Evolutionary conservation across 805 yeast genomes (phyloP).

Genomic region (Candida vartiovaarae): DNA sequence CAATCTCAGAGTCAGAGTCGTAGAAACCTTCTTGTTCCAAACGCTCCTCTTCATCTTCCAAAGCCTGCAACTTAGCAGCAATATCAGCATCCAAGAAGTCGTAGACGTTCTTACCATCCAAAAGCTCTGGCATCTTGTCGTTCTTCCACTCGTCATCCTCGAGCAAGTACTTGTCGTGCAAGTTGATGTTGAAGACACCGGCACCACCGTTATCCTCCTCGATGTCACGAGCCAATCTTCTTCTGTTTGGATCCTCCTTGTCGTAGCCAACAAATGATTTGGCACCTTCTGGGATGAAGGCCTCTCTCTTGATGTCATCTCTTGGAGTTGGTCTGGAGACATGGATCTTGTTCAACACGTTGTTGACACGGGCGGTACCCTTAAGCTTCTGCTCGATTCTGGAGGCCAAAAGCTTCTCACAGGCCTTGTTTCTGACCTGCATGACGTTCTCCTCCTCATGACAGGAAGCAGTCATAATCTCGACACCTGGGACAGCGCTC

Average conservation of each 20-base stretch:
- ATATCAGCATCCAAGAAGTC: slow-evolving; percentile 97
- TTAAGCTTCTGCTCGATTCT: slow-evolving; percentile 95
- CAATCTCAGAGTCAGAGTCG: slow-evolving; percentile 71
- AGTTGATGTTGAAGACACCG: slow-evolving; percentile 91
- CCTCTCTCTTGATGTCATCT: slow-evolving; percentile 76
- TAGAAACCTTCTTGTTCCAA: slow-evolving; percentile 93
- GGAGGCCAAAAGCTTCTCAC: slow-evolving; percentile 91
- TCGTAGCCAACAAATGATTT: slow-evolving; percentile 60
- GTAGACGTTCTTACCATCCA: slow-evolving; percentile 94
- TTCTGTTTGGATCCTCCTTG: slow-evolving; percentile 72
- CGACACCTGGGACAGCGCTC: slow-evolving; percentile 68
- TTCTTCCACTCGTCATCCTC: slow-evolving; percentile 98
- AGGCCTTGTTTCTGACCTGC: slow-evolving; percentile 94
- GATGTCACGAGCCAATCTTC: slow-evolving; percentile 75
- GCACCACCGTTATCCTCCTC: slow-evolving; percentile 98
- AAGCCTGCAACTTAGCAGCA: slow-evolving; percentile 83
- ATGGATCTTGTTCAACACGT: slow-evolving; percentile 90
- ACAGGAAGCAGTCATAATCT: slow-evolving; percentile 89
- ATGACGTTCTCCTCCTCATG: slow-evolving; percentile 90
- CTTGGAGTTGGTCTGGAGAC: slow-evolving; percentile 86
- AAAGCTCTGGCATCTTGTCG: slow-evolving; percentile 93
- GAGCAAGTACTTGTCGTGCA: slow-evolving; percentile 84
- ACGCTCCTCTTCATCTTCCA: slow-evolving; percentile 95
- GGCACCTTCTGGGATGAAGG: slow-evolving; percentile 77
- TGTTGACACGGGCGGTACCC: slow-evolving; percentile 82